Evolutionary conservation across 495 filamentous ascomycete genomes (phyloP).

Genomic region (Trichoderma reesei): DNA sequence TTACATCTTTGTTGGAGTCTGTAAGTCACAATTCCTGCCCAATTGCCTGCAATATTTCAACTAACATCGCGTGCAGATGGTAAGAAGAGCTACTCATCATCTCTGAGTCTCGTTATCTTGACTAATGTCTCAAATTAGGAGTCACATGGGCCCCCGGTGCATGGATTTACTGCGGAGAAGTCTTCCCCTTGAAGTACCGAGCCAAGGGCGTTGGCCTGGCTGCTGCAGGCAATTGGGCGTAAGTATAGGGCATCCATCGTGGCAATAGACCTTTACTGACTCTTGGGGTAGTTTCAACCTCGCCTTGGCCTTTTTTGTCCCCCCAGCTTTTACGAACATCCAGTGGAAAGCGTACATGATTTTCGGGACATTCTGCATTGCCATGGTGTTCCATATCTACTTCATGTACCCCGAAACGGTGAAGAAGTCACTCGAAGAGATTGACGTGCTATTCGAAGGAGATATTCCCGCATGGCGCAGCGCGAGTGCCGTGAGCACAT

Average conservation of each 20-base stretch:
- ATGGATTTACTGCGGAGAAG: conserved; percentile 70
- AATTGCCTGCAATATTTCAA: not conserved
- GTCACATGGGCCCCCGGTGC: conserved; percentile 56
- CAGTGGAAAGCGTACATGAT: conserved; percentile 38
- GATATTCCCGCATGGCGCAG: conserved; percentile 17
- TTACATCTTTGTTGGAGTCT: conserved; percentile 51
- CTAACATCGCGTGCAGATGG: not conserved
- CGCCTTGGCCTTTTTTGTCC: conserved; percentile 16
- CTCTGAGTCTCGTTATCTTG: not conserved
- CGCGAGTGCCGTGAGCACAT: not conserved
- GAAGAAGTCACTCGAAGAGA: conserved; percentile 59
- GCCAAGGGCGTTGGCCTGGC: conserved; percentile 63
- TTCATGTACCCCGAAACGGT: conserved; percentile 62
- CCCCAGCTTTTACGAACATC: not conserved
- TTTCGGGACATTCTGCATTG: conserved; percentile 55
- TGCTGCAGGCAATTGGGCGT: conserved; percentile 61
- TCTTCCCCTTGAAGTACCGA: conserved; percentile 67
- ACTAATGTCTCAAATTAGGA: not conserved
- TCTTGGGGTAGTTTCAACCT: conserved; percentile 48
- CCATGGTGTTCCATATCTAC: conserved; percentile 54
- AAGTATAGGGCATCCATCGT: not conserved
- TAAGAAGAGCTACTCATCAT: not conserved
- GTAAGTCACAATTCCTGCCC: conserved; percentile 39
- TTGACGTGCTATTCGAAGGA: conserved; percentile 50
- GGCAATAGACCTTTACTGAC: not conserved